phyloP scores from a whole-genome alignment of 2,329 filamentous ascomycete species.

The Pseudohalonectria lignicola region DNA sequence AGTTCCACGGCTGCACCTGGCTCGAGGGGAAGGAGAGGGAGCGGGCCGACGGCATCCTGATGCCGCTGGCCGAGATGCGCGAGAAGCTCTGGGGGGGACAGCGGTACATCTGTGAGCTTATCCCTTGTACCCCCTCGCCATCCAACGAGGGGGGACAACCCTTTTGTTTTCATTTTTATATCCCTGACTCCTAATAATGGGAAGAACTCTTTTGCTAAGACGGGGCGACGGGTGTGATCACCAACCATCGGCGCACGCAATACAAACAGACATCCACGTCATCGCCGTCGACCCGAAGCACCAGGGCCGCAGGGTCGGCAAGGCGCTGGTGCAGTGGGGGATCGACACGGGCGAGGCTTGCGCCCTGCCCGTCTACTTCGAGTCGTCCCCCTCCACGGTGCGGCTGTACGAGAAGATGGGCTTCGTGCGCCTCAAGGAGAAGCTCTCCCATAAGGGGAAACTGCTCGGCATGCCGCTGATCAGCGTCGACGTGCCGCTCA shows the following conservation, averaged over 20 bases:
- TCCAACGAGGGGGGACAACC: conserved; percentile 3
- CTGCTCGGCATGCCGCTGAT: not conserved
- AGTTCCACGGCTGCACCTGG: conserved; percentile 32
- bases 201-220: too few relatives aligned
- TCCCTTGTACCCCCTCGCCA: not conserved
- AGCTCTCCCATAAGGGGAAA: not conserved
- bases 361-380: conserved; percentile 31
- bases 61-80: conserved; percentile 27
- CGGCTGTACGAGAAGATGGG: not conserved
- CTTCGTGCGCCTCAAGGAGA: not conserved
- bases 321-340: conserved; percentile 28
- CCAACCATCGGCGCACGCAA: too few relatives aligned
- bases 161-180: too few relatives aligned
- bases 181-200: too few relatives aligned
- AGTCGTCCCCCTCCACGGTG: conserved; percentile 22
- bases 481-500: conserved; percentile 1
- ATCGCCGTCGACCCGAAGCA: conserved; percentile 30
- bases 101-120: conserved; percentile 30
- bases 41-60: conserved; percentile 28
- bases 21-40: conserved; percentile 29
- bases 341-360: conserved; percentile 22
- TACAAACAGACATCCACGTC: conserved; percentile 23
- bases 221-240: too few relatives aligned
- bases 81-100: conserved; percentile 27
- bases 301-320: conserved; percentile 30